Base-by-base conservation (phyloP, 108 stramenopile species). In the Poteriospumella lacustris region DNA sequence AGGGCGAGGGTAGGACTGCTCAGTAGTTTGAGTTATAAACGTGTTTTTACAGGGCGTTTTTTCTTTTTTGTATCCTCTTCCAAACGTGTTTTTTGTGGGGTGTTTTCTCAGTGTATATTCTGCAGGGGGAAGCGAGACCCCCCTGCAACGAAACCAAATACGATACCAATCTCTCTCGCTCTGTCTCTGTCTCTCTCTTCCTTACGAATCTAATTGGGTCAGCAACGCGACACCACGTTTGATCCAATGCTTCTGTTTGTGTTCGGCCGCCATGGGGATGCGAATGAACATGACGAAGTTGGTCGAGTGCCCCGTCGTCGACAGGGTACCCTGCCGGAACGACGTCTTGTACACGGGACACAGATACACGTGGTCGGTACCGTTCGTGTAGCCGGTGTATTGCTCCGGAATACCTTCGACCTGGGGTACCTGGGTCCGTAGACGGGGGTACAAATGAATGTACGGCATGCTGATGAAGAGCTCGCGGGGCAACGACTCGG, bases 201-300 rank as follows among this genome's bases (percentile, higher is more conserved):
- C 77, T 84, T 79, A 87, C 39, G 60, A 75, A 58, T 89, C 87
- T 42, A 89, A 83, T 47, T 87, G 86, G 0, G 87, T 86, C 1
- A 89, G 86, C 88, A 89, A 87, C 36, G 89, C 89, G 3, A 88
- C 88, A n/a, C 89, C 89, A 2, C 83, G 64, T 87, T 89, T 89
- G 84, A 89, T 85, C 86, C 87, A 90, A 58, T 86, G 82, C 58
- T 88, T 81, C 68, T 88, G 84, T 31, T 73, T 31, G 39, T 87
- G 78, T 9, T 82, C 72, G 33, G 43, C 31, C n/a, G 83, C 78
- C 52, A 87, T 82, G 9, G 87, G 87, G 12, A 88, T 40, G 0
- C 42, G 76, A 44, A 85, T 59, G 52, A 80, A 84, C 86, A 87
- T 88, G 40, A 88, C 86, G 56, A 87, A 88, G 77, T 88, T 87